phyloP scores from a whole-genome alignment of 768 basidiomycete species.

The Termitomyces heimii region DNA sequence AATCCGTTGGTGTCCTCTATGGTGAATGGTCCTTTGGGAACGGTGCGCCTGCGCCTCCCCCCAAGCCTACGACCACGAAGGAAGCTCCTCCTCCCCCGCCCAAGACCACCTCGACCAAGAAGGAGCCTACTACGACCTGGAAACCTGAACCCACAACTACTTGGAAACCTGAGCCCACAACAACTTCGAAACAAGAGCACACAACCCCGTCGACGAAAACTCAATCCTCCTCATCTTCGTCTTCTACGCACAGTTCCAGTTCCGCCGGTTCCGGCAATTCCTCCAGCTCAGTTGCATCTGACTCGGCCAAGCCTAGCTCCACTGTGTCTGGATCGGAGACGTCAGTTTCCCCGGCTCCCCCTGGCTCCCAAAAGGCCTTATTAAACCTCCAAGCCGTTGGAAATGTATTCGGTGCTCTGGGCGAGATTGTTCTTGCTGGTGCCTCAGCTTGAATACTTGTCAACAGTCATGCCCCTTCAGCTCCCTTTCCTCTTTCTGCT shows the following conservation, averaged over 20 bases:
- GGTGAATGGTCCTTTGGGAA: conserved; percentile 43
- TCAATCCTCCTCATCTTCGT: conserved; percentile 18
- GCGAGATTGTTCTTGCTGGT: conserved; percentile 26
- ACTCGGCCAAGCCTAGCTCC: conserved; percentile 6
- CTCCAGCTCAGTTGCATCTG: conserved; percentile 17
- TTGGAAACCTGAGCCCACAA: conserved; percentile 8
- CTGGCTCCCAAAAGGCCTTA: conserved; percentile 15
- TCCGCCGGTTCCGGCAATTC: conserved; percentile 17
- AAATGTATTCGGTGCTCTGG: conserved; percentile 30
- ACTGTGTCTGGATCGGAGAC: background rate
- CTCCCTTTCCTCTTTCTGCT: background rate
- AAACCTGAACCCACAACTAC: conserved; percentile 15
- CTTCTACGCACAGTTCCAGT: conserved; percentile 19
- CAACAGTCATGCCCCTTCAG: background rate
- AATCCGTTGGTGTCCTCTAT: conserved; percentile 38
- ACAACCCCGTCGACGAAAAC: background rate
- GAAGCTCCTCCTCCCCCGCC: conserved; percentile 11
- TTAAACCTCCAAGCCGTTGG: conserved; percentile 29
- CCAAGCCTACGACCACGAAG: conserved; percentile 15
- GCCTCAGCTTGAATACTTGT: conserved; percentile 5
- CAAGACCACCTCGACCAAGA: conserved; percentile 6
- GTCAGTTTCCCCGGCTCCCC: conserved; percentile 1
- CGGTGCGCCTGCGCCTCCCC: conserved; percentile 17
- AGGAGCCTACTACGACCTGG: conserved; percentile 10
- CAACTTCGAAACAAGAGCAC: conserved; percentile 15